Conservation (phyloP, 768 basidiomycete species). For the Pleurotus eryngii region DNA sequence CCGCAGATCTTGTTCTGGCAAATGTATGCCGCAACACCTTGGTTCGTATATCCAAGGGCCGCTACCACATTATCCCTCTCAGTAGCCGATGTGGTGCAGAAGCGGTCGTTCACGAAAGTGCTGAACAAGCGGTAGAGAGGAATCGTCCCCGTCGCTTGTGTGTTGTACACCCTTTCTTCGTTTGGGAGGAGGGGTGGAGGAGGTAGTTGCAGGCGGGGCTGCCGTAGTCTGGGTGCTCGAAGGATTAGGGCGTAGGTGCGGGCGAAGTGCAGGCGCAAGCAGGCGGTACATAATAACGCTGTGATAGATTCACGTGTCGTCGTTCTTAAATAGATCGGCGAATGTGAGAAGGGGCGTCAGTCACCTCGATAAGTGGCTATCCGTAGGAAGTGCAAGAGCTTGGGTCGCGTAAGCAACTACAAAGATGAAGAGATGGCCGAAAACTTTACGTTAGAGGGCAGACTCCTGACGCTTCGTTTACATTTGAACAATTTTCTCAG, state of each 20-base stretch:
- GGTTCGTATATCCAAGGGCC: not conserved
- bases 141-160: conserved; percentile 6
- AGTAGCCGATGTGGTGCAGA: not conserved
- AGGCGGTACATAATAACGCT: no score
- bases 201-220: not conserved
- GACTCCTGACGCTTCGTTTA: no score
- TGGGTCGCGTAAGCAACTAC: no score
- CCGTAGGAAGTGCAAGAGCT: no score
- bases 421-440: no score
- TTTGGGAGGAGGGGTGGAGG: not conserved
- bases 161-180: conserved; percentile 3
- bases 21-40: not conserved
- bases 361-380: no score
- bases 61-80: conserved; percentile 3
- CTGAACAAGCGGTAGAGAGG: conserved; percentile 7
- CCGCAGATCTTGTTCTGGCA: conserved; percentile 4
- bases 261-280: no score
- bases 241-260: not conserved
- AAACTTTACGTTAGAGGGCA: no score
- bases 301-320: no score
- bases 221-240: not conserved
- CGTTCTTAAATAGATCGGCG: no score
- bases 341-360: no score
- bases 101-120: not conserved
- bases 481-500: no score